Conservation (phyloP, 2,329 filamentous ascomycete species). For the Decorospora gaudefroyi region DNA sequence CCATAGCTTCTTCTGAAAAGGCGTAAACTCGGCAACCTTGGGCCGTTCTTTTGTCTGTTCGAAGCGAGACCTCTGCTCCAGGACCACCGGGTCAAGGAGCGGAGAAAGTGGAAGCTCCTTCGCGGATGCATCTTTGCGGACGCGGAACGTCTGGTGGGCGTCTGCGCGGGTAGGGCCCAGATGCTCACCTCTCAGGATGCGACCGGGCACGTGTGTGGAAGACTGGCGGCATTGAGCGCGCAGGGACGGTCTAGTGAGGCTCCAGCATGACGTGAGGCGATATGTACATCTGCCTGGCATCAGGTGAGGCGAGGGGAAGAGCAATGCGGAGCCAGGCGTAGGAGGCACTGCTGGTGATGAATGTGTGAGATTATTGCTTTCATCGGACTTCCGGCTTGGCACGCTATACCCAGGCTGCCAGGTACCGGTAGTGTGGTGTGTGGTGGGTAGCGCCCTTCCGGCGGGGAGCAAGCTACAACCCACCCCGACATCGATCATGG, state of each 20-base stretch:
- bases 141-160: constrained; percentile 40
- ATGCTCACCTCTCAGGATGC: constrained; percentile 23
- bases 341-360: neutral
- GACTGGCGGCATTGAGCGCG: constrained; percentile 18
- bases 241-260: constrained; percentile 14
- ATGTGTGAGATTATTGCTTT: constrained; percentile 11
- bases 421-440: no score
- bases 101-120: constrained; percentile 54
- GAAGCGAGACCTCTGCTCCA: constrained; percentile 43
- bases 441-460: constrained; percentile 18
- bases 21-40: constrained; percentile 49
- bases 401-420: no score
- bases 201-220: constrained; percentile 15
- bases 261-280: constrained; percentile 26
- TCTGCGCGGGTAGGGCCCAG: constrained; percentile 40
- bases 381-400: constrained; percentile 31
- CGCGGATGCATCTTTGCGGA: constrained; percentile 40
- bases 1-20: constrained; percentile 63
- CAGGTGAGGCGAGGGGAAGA: constrained; percentile 17
- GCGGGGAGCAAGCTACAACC: constrained; percentile 2
- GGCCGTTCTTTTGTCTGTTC: constrained; percentile 50
- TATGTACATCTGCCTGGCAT: constrained; percentile 36
- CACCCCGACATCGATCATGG: constrained; percentile 33
- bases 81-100: constrained; percentile 52
- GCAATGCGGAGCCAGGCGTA: constrained; percentile 3